Conservation (phyloP, 768 basidiomycete genomes). For the Mycena galopus region DNA sequence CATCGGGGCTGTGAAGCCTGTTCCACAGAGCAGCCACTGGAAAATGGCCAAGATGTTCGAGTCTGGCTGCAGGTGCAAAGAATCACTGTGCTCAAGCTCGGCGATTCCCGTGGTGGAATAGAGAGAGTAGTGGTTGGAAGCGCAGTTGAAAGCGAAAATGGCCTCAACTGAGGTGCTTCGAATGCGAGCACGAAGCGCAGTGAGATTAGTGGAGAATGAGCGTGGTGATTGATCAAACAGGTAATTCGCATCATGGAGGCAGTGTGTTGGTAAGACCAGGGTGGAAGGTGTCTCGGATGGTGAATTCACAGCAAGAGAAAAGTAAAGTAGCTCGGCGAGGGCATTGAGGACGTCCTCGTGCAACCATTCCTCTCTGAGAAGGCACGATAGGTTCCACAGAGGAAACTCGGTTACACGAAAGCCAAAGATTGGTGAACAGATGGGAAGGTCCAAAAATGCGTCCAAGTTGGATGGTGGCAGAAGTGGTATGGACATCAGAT, state of each 20-base stretch:
- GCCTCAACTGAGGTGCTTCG: not conserved
- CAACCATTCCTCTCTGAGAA: conserved; percentile 20
- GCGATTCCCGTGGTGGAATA: not conserved
- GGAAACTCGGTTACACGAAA: conserved; percentile 1
- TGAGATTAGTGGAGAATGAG: not conserved
- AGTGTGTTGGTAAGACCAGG: conserved; percentile 5
- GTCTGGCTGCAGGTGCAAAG: not conserved
- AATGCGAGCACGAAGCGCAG: not conserved
- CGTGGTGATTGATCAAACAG: not conserved
- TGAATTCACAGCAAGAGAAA: not conserved
- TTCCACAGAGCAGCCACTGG: conserved; percentile 5
- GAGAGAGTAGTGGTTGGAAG: conserved; percentile 1
- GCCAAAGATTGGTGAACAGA: conserved; percentile 1
- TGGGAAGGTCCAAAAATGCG: not conserved
- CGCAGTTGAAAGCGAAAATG: conserved; percentile 2
- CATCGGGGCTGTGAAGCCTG: not conserved
- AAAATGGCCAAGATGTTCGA: not conserved
- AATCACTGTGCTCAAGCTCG: not conserved
- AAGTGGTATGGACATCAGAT: not conserved
- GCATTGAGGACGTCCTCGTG: conserved; percentile 23
- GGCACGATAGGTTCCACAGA: conserved; percentile 17
- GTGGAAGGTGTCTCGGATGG: not conserved
- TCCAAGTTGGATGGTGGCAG: not conserved
- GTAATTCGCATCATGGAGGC: not conserved
- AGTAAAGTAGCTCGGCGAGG: conserved; percentile 3